Conservation (phyloP, 257 asterid genomes). For the Scutellaria baicalensis region DNA sequence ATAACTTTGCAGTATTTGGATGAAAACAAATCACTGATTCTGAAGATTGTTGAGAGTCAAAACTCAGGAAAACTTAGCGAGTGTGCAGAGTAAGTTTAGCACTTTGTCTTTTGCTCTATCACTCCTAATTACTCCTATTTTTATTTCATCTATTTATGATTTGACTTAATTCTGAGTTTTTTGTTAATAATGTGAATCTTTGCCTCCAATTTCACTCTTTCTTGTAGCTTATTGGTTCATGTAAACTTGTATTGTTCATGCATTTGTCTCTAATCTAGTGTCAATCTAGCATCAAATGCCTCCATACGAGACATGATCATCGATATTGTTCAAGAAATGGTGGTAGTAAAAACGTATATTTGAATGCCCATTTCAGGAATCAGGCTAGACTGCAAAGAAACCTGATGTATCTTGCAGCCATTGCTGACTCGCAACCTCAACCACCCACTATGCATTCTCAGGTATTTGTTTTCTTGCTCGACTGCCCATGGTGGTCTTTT, state of each 20-base stretch:
- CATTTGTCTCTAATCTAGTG: no score
- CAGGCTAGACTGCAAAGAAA: slow-evolving; percentile 88
- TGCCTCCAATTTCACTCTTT: no score
- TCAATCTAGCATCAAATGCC: no score
- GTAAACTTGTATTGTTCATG: no score
- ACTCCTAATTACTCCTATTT: neutral
- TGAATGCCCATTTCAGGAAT: slow-evolving; percentile 41
- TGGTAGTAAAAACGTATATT: no score
- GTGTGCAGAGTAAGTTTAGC: slow-evolving; percentile 82
- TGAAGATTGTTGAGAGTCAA: slow-evolving; percentile 98
- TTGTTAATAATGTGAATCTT: no score
- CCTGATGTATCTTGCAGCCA: slow-evolving; percentile 95
- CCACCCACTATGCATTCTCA: slow-evolving; percentile 83
- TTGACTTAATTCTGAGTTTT: no score
- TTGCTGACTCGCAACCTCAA: slow-evolving; percentile 97
- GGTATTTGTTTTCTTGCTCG: slow-evolving; percentile 23
- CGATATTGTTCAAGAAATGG: no score
- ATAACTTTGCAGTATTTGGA: slow-evolving; percentile 65
- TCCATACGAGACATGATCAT: no score
- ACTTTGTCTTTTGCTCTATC: neutral
- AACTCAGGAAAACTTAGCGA: slow-evolving; percentile 88
- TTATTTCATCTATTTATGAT: no score
- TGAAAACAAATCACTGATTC: slow-evolving; percentile 91
- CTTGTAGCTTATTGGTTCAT: no score
- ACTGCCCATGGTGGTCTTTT: no score